These are phyloP conservation scores for Triticum monococcum DNA, from an alignment of 176 grass and related monocot genomes.

Conservation along the genomic window DNA sequence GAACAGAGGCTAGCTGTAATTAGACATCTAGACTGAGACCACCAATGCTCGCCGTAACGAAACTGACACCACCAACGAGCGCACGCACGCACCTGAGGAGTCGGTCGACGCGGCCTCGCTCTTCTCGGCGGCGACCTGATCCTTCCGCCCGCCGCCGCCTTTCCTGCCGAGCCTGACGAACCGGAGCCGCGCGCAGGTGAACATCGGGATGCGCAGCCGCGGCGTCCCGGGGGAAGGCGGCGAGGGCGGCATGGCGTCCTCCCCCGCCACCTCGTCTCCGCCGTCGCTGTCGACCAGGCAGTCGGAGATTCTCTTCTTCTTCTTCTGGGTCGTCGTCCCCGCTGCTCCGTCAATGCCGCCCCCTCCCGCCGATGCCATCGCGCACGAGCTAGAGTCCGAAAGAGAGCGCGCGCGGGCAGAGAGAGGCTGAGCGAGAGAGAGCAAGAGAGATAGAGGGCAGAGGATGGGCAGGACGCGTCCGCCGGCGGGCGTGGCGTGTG, in stretches of 20 bases:
- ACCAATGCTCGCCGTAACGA: no score
- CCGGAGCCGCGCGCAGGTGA: slow-evolving; percentile 37
- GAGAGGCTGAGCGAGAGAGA: no score
- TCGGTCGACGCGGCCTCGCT: not conserved
- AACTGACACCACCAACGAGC: not conserved
- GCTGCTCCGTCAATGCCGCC: not conserved
- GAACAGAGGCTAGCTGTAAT: not conserved
- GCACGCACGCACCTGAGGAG: not conserved
- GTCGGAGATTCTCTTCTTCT: slow-evolving; percentile 31
- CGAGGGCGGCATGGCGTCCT: not conserved
- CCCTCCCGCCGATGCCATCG: not conserved
- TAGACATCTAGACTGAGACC: no score
- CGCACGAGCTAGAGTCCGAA: not conserved
- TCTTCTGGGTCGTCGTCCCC: not conserved
- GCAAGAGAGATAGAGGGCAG: not conserved
- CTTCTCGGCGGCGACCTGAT: not conserved
- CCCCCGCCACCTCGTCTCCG: not conserved
- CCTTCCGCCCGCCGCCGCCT: not conserved
- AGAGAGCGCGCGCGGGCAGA: not conserved
- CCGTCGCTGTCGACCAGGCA: slow-evolving; percentile 40
- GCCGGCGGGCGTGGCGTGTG: not conserved
- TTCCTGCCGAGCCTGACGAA: slow-evolving; percentile 24
- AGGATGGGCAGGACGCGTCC: not conserved
- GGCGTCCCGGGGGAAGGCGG: slow-evolving; percentile 4
- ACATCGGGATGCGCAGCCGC: slow-evolving; percentile 35